Base-by-base conservation (phyloP, 2,329 filamentous ascomycete species). In the Fonsecaea multimorphosa region DNA sequence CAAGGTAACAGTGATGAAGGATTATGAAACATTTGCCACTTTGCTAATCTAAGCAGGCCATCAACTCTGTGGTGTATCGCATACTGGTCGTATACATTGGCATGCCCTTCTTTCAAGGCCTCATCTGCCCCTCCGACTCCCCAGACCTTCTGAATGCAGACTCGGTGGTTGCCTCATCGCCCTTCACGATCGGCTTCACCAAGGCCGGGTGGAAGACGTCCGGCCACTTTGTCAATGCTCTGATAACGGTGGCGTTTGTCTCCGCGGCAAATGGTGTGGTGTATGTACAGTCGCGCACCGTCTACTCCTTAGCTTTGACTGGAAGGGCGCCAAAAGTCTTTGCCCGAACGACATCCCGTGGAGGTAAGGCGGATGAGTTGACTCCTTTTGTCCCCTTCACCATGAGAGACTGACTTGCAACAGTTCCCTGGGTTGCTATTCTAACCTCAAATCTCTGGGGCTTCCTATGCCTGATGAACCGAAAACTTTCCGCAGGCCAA, bases 161-260 rank as follows among this genome's bases (percentile, higher is more conserved):
- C 11, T 71, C 70, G 3, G 72, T 77, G 2, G 74, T 74, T 0
- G 76, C 76, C 0, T 71, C 72, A 3, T 84, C 81, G 1, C 84
- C 84, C 0, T 86, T 83, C 73, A 83, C 83, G 44, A 83, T 85
- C 52, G 82, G 80, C 6, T 80, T 83, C 44, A 70, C 72, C 40
- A 64, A 76, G 29, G 76, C 76, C 1, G 77, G 76, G 9, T 78
- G 78, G 68, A 70, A 52, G 9, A 88, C 84, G 6, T 84, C 93
- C 3, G 88, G 89, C 0, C 87, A 86, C 5, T 85, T 93, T 61
- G 88, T 93, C 77, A 94, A 94, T 75, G 90, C 89, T 38, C 82
- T 93, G 29, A 88, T 93, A 71, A 83, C 93, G 70, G 91, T 88
- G 0, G 90, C 88, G 0, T 89, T 88, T 0, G 89, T 86, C 78